Percentiles rank a stretch among this genome's conserved stretches.
Conservation (phyloP, 1,284 basidiomycete species). For the Somion occarium region DNA sequence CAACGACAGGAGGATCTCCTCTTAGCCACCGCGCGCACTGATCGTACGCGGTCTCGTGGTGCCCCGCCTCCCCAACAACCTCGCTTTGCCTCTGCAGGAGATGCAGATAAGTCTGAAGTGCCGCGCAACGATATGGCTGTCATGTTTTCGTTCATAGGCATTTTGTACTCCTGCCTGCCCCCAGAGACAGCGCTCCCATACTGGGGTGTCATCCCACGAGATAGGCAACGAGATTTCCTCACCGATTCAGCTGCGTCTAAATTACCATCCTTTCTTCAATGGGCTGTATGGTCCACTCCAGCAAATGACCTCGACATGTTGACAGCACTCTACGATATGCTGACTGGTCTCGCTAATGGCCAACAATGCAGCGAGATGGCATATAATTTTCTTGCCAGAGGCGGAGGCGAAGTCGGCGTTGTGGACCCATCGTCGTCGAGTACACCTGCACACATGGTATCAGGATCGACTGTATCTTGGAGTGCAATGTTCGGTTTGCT, state of each 20-base stretch:
- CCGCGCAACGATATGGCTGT: slow-evolving; percentile 82
- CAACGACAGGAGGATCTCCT: slow-evolving; percentile 86
- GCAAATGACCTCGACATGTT: slow-evolving; percentile 68
- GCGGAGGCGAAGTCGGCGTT: slow-evolving; percentile 52
- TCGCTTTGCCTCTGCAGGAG: slow-evolving; percentile 12
- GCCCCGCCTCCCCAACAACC: slow-evolving; percentile 27
- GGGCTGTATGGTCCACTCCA: slow-evolving; percentile 83
- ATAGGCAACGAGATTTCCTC: slow-evolving; percentile 39
- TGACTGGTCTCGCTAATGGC: slow-evolving; percentile 80
- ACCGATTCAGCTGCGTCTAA: slow-evolving; percentile 58
- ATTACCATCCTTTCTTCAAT: slow-evolving; percentile 79
- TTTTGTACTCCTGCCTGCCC: slow-evolving; percentile 72
- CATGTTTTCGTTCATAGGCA: slow-evolving; percentile 79
- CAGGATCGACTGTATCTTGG: slow-evolving; percentile 41
- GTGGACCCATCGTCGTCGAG: slow-evolving; percentile 22
- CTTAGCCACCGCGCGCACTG: slow-evolving; percentile 57
- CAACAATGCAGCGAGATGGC: slow-evolving; percentile 80
- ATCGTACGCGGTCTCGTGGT: slow-evolving; percentile 49
- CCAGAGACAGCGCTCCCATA: slow-evolving; percentile 77
- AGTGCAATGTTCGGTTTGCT: slow-evolving; percentile 48
- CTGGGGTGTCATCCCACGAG: slow-evolving; percentile 60
- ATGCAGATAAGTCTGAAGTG: slow-evolving; percentile 34
- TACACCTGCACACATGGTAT: slow-evolving; percentile 18
- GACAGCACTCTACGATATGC: slow-evolving; percentile 84
- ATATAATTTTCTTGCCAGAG: slow-evolving; percentile 79